phyloP scores from a whole-genome alignment of 257 asterid species.

The Primulina huaijiensis region DNA sequence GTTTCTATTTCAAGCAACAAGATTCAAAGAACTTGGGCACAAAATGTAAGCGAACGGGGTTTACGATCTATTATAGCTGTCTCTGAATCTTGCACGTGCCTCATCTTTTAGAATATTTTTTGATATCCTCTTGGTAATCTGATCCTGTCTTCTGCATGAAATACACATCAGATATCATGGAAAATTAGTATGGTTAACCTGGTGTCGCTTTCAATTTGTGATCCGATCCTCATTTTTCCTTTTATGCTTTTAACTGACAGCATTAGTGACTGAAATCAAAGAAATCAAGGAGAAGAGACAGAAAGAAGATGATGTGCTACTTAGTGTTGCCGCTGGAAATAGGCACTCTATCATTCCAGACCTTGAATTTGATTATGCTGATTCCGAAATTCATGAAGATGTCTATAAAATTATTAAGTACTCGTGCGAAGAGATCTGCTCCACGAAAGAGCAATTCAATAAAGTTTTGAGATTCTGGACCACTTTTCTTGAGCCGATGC shows the following conservation, averaged over 20 bases:
- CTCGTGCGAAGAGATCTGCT: constrained; percentile 94
- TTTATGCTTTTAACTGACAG: constrained; percentile 46
- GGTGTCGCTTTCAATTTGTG: not conserved
- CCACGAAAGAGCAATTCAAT: constrained; percentile 79
- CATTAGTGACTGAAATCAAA: constrained; percentile 81
- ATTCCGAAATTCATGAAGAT: constrained; percentile 81
- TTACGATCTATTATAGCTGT: constrained; percentile 5
- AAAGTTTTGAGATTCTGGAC: constrained; percentile 90
- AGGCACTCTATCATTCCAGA: constrained; percentile 69
- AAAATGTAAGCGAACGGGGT: constrained; percentile 28
- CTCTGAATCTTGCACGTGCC: constrained; percentile 9
- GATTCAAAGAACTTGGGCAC: constrained; percentile 65
- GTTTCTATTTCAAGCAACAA: constrained; percentile 71
- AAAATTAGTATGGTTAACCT: not conserved
- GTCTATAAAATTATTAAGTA: constrained; percentile 75
- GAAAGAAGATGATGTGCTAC: constrained; percentile 75
- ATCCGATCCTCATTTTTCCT: constrained; percentile 28
- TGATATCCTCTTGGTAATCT: not conserved
- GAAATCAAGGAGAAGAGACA: constrained; percentile 79
- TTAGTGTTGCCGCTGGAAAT: constrained; percentile 80
- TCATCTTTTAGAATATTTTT: not conserved
- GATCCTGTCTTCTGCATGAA: not conserved
- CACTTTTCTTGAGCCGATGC: constrained; percentile 76
- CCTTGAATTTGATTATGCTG: constrained; percentile 75
- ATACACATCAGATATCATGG: not conserved